phyloP scores from a whole-genome alignment of 2,329 filamentous ascomycete genomes.

The Niveomyces coronatus region DNA sequence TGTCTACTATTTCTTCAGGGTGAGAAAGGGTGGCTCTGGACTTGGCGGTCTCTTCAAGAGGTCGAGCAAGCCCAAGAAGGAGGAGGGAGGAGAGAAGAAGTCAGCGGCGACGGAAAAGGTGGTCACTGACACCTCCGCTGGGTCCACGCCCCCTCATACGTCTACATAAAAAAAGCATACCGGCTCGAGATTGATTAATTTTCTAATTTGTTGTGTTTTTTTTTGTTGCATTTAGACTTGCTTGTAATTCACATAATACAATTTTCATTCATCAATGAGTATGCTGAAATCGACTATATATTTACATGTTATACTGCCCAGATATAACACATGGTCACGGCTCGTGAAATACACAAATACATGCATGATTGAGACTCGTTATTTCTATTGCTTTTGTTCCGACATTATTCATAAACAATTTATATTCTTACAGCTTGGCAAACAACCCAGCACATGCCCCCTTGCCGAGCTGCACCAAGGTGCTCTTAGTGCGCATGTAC shows the following conservation, averaged over 20 bases:
- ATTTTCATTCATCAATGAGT: no score
- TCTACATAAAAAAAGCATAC: neutral
- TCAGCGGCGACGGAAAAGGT: constrained; percentile 5
- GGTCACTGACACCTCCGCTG: neutral
- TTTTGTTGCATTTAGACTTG: neutral
- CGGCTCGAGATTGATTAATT: no score
- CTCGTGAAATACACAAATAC: no score
- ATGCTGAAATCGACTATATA: constrained; percentile 1
- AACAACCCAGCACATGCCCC: constrained; percentile 58
- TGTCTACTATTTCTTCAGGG: constrained; percentile 54
- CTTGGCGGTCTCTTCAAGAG: constrained; percentile 7
- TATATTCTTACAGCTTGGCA: constrained; percentile 55
- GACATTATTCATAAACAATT: neutral
- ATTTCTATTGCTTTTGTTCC: neutral
- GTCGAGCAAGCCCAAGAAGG: constrained; percentile 3
- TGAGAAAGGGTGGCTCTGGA: constrained; percentile 23
- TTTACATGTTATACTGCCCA: no score
- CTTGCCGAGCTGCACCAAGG: constrained; percentile 66
- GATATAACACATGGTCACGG: no score
- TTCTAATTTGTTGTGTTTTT: neutral
- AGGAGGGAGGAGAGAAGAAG: no score
- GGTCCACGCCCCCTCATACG: neutral
- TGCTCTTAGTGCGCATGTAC: constrained; percentile 83
- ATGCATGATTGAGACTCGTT: no score
- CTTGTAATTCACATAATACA: constrained; percentile 1